Evolutionary conservation across 2,329 filamentous ascomycete species (phyloP).

Genomic region (Ophiostoma piceae): DNA sequence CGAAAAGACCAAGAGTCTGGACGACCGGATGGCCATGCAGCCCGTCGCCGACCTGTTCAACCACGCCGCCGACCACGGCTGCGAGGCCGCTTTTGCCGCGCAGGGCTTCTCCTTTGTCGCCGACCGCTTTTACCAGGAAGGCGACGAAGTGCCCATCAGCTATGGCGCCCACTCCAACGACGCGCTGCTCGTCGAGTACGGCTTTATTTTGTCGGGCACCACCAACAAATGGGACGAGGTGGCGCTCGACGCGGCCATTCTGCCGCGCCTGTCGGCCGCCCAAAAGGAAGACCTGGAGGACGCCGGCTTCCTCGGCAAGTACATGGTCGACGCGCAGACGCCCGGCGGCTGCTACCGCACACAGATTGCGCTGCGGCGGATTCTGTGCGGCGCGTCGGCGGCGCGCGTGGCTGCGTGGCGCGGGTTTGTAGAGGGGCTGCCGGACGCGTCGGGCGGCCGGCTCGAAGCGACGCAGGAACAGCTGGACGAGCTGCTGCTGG

Average conservation of each 20-base stretch:
- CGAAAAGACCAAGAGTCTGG: constrained; percentile 37
- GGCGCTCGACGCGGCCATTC: constrained; percentile 42
- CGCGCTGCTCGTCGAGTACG: constrained; percentile 65
- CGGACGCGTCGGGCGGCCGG: constrained; percentile 7
- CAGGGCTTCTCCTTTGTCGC: constrained; percentile 52
- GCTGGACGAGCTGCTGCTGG: constrained; percentile 21
- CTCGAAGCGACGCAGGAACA: constrained; percentile 7
- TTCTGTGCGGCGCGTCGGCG: constrained; percentile 22
- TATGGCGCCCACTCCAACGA: constrained; percentile 69
- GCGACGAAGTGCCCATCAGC: constrained; percentile 63
- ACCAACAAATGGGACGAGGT: constrained; percentile 51
- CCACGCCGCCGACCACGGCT: constrained; percentile 43
- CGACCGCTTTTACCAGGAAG: constrained; percentile 44
- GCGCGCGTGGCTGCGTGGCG: constrained; percentile 24
- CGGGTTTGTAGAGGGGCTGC: constrained; percentile 24
- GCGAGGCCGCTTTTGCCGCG: constrained; percentile 46
- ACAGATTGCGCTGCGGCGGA: constrained; percentile 28
- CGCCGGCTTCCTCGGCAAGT: constrained; percentile 28
- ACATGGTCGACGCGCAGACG: constrained; percentile 30
- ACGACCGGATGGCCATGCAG: constrained; percentile 63
- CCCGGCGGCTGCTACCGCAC: constrained; percentile 30
- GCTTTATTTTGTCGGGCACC: constrained; percentile 40
- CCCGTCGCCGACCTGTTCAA: constrained; percentile 70
- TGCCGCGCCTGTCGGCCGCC: constrained; percentile 30
- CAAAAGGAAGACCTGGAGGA: constrained; percentile 25